A percentile compares a stretch with the other conserved stretches of the same genome.
These are phyloP conservation scores for Iris pallida DNA, from an alignment of 116 monocot genomes.

Conservation along the genomic window DNA sequence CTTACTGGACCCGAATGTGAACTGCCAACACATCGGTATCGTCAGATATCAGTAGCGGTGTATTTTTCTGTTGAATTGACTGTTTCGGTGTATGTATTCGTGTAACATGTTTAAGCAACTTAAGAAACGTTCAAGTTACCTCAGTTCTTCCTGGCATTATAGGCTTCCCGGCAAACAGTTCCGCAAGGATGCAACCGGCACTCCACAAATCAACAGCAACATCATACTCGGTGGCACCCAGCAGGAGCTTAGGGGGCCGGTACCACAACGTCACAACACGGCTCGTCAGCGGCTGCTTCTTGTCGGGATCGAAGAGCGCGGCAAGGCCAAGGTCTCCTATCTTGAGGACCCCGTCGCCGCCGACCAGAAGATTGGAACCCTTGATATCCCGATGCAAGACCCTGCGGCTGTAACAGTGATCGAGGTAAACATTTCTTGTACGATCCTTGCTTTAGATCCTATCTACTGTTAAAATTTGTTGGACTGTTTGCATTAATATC, in stretches of 20 bases:
- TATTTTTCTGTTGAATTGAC: too few species aligned
- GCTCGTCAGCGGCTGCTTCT: slow-evolving; percentile 66
- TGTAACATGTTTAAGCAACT: too few species aligned
- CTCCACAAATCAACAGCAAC: slow-evolving; percentile 28
- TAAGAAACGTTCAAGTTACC: neutral
- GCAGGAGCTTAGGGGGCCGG: slow-evolving; percentile 86
- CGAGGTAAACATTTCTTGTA: too few species aligned
- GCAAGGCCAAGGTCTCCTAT: slow-evolving; percentile 92
- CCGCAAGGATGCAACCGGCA: slow-evolving; percentile 19
- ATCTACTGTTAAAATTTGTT: too few species aligned
- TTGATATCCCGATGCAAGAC: slow-evolving; percentile 94
- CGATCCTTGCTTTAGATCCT: too few species aligned
- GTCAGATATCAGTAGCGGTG: too few species aligned
- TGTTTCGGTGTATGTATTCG: too few species aligned
- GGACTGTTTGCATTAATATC: too few species aligned
- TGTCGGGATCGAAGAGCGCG: slow-evolving; percentile 54
- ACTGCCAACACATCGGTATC: too few species aligned
- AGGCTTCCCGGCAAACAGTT: slow-evolving; percentile 17
- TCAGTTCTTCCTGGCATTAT: slow-evolving; percentile 26
- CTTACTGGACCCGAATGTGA: neutral
- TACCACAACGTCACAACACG: slow-evolving; percentile 97
- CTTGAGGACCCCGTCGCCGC: slow-evolving; percentile 66
- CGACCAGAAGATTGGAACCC: slow-evolving; percentile 86
- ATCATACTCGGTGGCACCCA: slow-evolving; percentile 69
- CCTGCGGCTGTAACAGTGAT: slow-evolving; percentile 74